Evolutionary conservation across 2,329 filamentous ascomycete genomes (phyloP).

Genomic region (Pseudogymnoascus sp.): DNA sequence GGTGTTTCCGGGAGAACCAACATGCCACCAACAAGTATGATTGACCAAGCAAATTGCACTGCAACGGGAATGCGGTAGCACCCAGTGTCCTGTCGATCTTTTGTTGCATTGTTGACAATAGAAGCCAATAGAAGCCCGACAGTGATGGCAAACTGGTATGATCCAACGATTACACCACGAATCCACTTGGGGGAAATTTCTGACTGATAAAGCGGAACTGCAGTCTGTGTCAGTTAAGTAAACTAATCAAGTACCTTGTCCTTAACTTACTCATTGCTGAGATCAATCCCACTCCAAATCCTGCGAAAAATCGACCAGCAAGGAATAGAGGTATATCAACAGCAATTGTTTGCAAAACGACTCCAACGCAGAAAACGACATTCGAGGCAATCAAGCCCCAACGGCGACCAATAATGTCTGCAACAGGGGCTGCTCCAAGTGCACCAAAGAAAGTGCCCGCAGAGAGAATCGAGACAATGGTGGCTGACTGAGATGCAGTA

Average conservation of each 20-base stretch:
- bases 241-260: not conserved
- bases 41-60: constrained; percentile 64
- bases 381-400: constrained; percentile 52
- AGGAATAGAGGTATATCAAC: constrained; percentile 54
- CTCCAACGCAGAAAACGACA: constrained; percentile 57
- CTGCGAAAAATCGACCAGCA: constrained; percentile 64
- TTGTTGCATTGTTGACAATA: constrained; percentile 60
- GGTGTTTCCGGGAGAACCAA: constrained; percentile 69
- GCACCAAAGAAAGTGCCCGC: constrained; percentile 71
- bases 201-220: constrained; percentile 70
- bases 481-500: constrained; percentile 47
- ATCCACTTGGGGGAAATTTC: constrained; percentile 81
- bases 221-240: constrained; percentile 25
- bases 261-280: constrained; percentile 48
- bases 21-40: constrained; percentile 59
- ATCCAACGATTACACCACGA: constrained; percentile 64
- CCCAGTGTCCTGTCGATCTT: constrained; percentile 45
- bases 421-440: constrained; percentile 50
- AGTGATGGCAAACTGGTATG: constrained; percentile 70
- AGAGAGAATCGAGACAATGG: constrained; percentile 66
- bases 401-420: constrained; percentile 58
- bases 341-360: constrained; percentile 58
- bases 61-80: constrained; percentile 71
- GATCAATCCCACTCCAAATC: constrained; percentile 63
- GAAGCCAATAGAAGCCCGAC: constrained; percentile 59